Conservation (phyloP, 805 yeast species). For the Pichia pseudocactophila region DNA sequence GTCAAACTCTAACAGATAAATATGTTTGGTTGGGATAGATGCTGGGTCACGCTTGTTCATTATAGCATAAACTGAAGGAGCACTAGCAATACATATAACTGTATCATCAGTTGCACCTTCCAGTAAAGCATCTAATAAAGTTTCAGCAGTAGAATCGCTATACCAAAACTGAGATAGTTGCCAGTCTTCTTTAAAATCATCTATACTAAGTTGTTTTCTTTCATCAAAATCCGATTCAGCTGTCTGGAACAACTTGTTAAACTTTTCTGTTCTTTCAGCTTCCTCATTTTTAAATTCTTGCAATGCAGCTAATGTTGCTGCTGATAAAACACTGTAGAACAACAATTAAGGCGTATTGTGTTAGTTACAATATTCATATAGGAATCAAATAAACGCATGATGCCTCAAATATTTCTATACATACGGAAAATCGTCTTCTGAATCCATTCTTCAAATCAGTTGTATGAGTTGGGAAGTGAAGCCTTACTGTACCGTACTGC, state of each 20-base stretch:
- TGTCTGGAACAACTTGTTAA: slow-evolving; percentile 41
- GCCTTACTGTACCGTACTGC: too few species aligned
- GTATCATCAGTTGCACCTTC: slow-evolving; percentile 71
- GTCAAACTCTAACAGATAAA: slow-evolving; percentile 74
- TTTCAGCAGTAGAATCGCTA: slow-evolving; percentile 60
- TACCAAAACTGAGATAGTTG: slow-evolving; percentile 92
- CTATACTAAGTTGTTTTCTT: slow-evolving; percentile 37
- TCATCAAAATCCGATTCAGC: slow-evolving; percentile 51
- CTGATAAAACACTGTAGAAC: slow-evolving; percentile 32
- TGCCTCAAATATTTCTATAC: too few species aligned
- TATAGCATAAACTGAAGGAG: slow-evolving; percentile 89
- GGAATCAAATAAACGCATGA: too few species aligned
- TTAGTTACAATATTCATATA: too few species aligned
- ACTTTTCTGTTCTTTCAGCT: slow-evolving; percentile 42
- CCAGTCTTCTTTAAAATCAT: slow-evolving; percentile 85
- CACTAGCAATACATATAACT: slow-evolving; percentile 69
- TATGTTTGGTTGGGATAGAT: slow-evolving; percentile 54
- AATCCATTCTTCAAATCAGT: slow-evolving; percentile 4
- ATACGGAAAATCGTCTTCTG: slow-evolving; percentile 11
- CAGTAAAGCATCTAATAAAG: slow-evolving; percentile 59
- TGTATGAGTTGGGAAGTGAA: too few species aligned
- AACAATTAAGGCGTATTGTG: too few species aligned
- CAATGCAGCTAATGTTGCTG: slow-evolving; percentile 44
- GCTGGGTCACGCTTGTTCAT: slow-evolving; percentile 44
- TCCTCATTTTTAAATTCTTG: slow-evolving; percentile 65